Conservation (phyloP, 1,139 yeast species). For the Ashbya aceris region DNA sequence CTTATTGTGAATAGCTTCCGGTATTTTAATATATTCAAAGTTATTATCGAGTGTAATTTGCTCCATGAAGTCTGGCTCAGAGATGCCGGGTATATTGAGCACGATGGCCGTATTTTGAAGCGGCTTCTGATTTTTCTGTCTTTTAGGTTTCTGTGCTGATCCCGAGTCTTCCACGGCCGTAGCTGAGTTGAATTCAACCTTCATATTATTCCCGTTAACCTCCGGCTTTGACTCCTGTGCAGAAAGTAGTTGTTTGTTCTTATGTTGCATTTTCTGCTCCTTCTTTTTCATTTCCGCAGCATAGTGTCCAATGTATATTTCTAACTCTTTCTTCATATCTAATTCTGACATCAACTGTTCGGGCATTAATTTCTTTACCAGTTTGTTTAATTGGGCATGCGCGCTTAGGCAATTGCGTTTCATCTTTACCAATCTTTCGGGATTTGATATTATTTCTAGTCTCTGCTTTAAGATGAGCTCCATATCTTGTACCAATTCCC, state of each 20-base stretch:
- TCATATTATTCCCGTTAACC: neutral
- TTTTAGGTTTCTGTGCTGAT: neutral
- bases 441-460: constrained; percentile 15
- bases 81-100: neutral
- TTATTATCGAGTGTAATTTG: constrained; percentile 11
- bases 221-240: neutral
- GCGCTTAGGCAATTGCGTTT: constrained; percentile 16
- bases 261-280: constrained; percentile 11
- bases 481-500: constrained; percentile 63
- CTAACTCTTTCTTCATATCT: constrained; percentile 13
- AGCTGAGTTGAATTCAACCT: neutral
- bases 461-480: constrained; percentile 47
- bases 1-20: constrained; percentile 7
- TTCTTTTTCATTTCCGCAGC: constrained; percentile 6
- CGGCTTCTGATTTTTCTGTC: neutral
- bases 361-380: constrained; percentile 14
- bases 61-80: constrained; percentile 3
- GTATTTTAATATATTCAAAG: constrained; percentile 10
- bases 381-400: constrained; percentile 19
- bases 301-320: constrained; percentile 9
- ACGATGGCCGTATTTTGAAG: neutral
- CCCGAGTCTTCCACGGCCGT: neutral
- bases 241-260: neutral
- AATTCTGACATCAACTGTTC: constrained; percentile 10
- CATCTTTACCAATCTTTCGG: constrained; percentile 19